Conservation (phyloP, 768 basidiomycete genomes). For the Collybia mongolica region DNA sequence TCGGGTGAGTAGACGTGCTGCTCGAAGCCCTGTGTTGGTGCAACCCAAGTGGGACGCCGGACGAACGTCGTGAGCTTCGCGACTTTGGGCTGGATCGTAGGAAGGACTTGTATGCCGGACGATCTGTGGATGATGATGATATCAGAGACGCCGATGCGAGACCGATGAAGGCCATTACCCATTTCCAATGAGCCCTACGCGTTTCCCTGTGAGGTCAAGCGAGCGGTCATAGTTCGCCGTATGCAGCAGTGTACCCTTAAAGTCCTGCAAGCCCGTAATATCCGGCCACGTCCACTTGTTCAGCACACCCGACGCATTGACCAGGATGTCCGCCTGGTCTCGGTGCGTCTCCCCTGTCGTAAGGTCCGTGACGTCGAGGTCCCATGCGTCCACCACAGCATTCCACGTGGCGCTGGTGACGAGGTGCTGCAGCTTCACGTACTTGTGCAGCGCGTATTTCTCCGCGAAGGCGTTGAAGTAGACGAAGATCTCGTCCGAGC, state of each 20-base stretch:
- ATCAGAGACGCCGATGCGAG: neutral
- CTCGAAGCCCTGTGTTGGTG: slow-evolving; percentile 21
- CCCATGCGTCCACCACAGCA: slow-evolving; percentile 23
- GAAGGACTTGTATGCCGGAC: slow-evolving; percentile 31
- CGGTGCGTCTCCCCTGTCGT: slow-evolving; percentile 13
- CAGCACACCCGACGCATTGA: slow-evolving; percentile 31
- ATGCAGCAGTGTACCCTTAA: slow-evolving; percentile 32
- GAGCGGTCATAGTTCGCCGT: slow-evolving; percentile 30
- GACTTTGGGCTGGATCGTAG: slow-evolving; percentile 29
- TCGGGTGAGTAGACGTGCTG: slow-evolving; percentile 35
- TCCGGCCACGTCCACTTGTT: slow-evolving; percentile 39
- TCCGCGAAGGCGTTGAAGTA: slow-evolving; percentile 27
- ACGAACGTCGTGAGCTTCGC: slow-evolving; percentile 34
- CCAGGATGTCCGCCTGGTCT: slow-evolving; percentile 29
- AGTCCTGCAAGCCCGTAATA: slow-evolving; percentile 30
- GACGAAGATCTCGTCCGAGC: slow-evolving; percentile 25
- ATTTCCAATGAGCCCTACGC: slow-evolving; percentile 36
- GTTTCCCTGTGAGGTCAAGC: slow-evolving; percentile 32
- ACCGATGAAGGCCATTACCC: slow-evolving; percentile 17
- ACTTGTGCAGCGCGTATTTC: slow-evolving; percentile 29
- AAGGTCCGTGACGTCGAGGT: slow-evolving; percentile 22
- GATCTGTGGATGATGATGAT: slow-evolving; percentile 18
- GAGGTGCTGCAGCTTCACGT: slow-evolving; percentile 24
- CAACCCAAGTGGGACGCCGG: slow-evolving; percentile 30
- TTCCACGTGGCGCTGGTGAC: slow-evolving; percentile 30